These are phyloP conservation scores for Rossbeevera mucosa DNA, from an alignment of 768 basidiomycete species.

Conservation along the genomic window DNA sequence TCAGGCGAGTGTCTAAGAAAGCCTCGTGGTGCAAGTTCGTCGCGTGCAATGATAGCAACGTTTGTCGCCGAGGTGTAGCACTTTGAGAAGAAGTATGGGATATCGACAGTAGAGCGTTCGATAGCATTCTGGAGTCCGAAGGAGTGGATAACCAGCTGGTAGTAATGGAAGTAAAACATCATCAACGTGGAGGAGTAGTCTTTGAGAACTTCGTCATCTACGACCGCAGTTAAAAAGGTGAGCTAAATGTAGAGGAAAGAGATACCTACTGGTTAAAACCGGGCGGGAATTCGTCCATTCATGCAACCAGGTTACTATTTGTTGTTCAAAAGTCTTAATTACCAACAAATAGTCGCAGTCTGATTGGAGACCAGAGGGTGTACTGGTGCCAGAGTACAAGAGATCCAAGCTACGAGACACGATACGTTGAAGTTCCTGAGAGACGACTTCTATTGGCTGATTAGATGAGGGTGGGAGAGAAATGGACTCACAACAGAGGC, in stretches of 20 bases:
- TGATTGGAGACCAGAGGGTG: constrained; percentile 76
- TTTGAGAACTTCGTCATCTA: constrained; percentile 26
- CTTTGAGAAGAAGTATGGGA: constrained; percentile 80
- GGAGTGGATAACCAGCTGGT: constrained; percentile 85
- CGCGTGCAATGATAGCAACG: constrained; percentile 69
- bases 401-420: constrained; percentile 86
- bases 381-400: constrained; percentile 76
- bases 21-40: constrained; percentile 72
- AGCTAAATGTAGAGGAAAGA: not conserved
- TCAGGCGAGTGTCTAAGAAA: constrained; percentile 84
- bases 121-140: constrained; percentile 97
- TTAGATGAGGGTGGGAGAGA: not conserved
- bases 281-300: constrained; percentile 40
- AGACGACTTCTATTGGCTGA: not conserved
- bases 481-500: constrained; percentile 62
- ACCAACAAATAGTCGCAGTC: constrained; percentile 83
- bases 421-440: constrained; percentile 81
- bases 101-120: constrained; percentile 66
- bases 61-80: constrained; percentile 69
- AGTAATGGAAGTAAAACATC: constrained; percentile 81
- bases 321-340: constrained; percentile 80
- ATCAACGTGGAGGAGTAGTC: constrained; percentile 32
- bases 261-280: constrained; percentile 15
- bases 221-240: not conserved
- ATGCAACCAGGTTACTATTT: constrained; percentile 58